Evolutionary conservation across 768 basidiomycete genomes (phyloP).

Genomic region (Boletus edulis): DNA sequence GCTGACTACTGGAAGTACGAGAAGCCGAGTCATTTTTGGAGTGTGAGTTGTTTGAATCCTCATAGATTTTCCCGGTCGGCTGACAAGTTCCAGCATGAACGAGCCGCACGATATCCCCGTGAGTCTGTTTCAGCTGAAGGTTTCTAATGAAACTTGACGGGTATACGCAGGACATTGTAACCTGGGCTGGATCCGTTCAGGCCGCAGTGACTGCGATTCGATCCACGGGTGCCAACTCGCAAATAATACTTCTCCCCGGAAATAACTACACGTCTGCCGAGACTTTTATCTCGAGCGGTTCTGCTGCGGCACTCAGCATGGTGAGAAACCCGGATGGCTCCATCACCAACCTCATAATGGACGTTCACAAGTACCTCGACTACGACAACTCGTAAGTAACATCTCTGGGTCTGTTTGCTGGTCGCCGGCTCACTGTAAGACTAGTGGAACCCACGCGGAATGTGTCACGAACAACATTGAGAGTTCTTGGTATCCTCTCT

Average conservation of each 20-base stretch:
- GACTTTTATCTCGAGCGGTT: slow-evolving; percentile 50
- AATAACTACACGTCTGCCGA: slow-evolving; percentile 54
- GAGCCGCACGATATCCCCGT: slow-evolving; percentile 58
- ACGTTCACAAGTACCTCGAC: slow-evolving; percentile 65
- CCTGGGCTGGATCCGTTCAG: slow-evolving; percentile 52
- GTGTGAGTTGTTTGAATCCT: slow-evolving; percentile 33
- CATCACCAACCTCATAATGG: slow-evolving; percentile 48
- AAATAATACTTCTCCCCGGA: slow-evolving; percentile 55
- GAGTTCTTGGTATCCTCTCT: slow-evolving; percentile 44
- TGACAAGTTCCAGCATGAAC: slow-evolving; percentile 46
- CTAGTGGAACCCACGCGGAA: slow-evolving; percentile 38
- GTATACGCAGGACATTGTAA: slow-evolving; percentile 31
- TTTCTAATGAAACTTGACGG: neutral
- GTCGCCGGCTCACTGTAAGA: neutral
- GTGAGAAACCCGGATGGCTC: slow-evolving; percentile 48
- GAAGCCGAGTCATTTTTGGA: slow-evolving; percentile 45
- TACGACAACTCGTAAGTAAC: slow-evolving; percentile 44
- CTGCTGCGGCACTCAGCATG: slow-evolving; percentile 44
- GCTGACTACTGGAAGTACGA: slow-evolving; percentile 48
- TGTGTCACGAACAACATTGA: slow-evolving; percentile 57
- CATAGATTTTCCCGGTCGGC: neutral
- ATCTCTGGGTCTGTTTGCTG: neutral
- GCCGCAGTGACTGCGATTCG: slow-evolving; percentile 3
- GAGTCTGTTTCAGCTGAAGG: neutral
- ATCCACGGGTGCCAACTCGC: slow-evolving; percentile 29